phyloP scores from a whole-genome alignment of 2,329 filamentous ascomycete genomes.

The Penicillium fuscoglaucum region DNA sequence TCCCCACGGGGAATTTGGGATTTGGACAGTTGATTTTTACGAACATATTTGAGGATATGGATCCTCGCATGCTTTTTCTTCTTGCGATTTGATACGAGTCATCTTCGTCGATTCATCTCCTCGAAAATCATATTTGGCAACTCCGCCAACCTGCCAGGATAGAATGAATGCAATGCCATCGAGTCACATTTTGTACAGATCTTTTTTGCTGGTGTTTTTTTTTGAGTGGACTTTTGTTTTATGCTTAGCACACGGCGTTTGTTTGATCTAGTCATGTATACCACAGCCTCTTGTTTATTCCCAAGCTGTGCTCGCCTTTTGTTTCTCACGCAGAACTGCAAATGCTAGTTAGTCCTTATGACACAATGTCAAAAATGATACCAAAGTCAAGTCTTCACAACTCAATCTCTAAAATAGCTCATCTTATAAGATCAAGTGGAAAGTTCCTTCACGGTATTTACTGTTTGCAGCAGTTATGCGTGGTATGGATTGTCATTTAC shows the following conservation, averaged over 20 bases:
- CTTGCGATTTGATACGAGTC: not conserved
- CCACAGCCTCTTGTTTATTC: constrained; percentile 1
- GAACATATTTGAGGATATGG: constrained; percentile 22
- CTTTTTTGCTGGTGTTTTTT: not conserved
- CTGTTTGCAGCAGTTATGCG: not conserved
- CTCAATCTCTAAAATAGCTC: not conserved
- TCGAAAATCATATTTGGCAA: not conserved
- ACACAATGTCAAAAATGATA: not conserved
- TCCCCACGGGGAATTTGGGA: constrained; percentile 3
- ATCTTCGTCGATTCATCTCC: not conserved
- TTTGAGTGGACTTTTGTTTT: not conserved
- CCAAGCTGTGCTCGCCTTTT: not conserved
- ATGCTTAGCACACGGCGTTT: constrained; percentile 1
- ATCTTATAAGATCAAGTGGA: not conserved
- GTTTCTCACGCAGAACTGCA: not conserved
- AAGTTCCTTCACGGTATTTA: not conserved
- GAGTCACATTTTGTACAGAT: constrained; percentile 6
- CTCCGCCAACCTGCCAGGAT: not conserved
- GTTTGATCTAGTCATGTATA: constrained; percentile 1
- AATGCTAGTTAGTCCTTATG: not conserved
- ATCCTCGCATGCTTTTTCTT: constrained; percentile 9
- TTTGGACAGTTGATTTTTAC: constrained; percentile 17
- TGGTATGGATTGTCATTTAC: too few species aligned
- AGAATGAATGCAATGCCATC: not conserved
- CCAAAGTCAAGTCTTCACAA: not conserved